These are phyloP conservation scores for Hippophae tibetana DNA, from an alignment of 306 rosid species.

Conservation along the genomic window DNA sequence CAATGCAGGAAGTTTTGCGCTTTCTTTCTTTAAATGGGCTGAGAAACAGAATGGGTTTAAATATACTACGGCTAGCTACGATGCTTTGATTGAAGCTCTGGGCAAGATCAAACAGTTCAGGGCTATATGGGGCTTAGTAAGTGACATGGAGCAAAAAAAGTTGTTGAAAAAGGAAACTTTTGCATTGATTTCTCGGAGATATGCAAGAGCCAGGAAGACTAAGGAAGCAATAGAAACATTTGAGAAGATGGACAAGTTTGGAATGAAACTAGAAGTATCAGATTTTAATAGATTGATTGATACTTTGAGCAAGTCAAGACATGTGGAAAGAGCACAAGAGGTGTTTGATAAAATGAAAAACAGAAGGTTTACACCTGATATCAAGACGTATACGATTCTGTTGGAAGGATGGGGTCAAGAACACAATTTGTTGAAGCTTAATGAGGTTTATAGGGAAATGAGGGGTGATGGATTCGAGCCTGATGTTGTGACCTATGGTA, in stretches of 20 bases:
- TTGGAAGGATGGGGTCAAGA: slow-evolving; percentile 86
- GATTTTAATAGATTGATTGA: slow-evolving; percentile 68
- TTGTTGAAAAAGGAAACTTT: slow-evolving; percentile 52
- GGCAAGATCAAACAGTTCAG: slow-evolving; percentile 69
- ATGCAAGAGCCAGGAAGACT: slow-evolving; percentile 53
- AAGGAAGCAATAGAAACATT: slow-evolving; percentile 55
- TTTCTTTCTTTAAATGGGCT: slow-evolving; percentile 75
- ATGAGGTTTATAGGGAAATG: slow-evolving; percentile 77
- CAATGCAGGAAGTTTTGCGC: slow-evolving; percentile 70
- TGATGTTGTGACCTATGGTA: slow-evolving; percentile 70
- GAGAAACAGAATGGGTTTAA: slow-evolving; percentile 57
- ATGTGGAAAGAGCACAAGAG: slow-evolving; percentile 55
- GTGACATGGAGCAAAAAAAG: slow-evolving; percentile 52
- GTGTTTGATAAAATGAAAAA: slow-evolving; percentile 68
- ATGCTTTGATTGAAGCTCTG: slow-evolving; percentile 6
- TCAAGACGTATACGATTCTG: slow-evolving; percentile 63
- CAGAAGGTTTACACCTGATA: slow-evolving; percentile 47
- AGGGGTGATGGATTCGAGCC: slow-evolving; percentile 54
- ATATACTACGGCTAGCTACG: slow-evolving; percentile 42
- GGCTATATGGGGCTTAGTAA: slow-evolving; percentile 59
- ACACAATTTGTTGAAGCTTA: slow-evolving; percentile 47
- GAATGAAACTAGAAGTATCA: slow-evolving; percentile 38
- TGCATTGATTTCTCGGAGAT: slow-evolving; percentile 47
- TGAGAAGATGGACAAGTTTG: slow-evolving; percentile 62
- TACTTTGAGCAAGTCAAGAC: slow-evolving; percentile 52